Evolutionary conservation across 1,139 yeast species (phyloP), one percentile per base, ranked within the genome.

Genomic region (Nakaseomyces nivariensis): DNA sequence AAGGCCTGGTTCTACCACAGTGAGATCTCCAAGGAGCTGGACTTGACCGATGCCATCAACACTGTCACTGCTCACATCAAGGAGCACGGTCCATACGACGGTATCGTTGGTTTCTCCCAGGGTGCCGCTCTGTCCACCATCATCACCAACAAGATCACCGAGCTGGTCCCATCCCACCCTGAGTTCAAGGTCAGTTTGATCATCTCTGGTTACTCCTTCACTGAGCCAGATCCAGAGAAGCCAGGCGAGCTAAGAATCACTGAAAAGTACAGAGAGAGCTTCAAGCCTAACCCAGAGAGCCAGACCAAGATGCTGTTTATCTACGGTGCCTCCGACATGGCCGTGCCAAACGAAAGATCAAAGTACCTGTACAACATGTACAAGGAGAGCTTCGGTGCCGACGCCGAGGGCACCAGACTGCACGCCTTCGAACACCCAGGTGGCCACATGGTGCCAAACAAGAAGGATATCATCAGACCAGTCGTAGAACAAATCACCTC

Each of bases 81-180:
- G 45, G 69, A 73, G 53, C 74, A 88, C 55, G 97, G 97, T 0
- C 97, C 97, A 0, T 89, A 83, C 61, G 83, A 81, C 50, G 97
- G 97, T 3, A 73, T 90, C 31, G 70, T 92, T 50, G 97, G 97
- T 3, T 92, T 90, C 64, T 83, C 94, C 22, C 97, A 92, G 66
- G 98, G 98, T 55, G 94, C 96, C 1, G 95, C 95, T 4, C 70
- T 92, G 63, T 79, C 94, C 1, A 79, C 81, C 4, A 71, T 79
- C 27, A 59, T 80, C 8, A 68, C 81, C 38, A 77, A 77, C 55
- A 66, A 68, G 26, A 69, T 79, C 50, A 64, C 66, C 10, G 61
- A 67, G 49, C 56, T 71, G 38, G 60, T 76, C 2, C 78, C 79
- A 5, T 59, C 58, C 11, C 68, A 64, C 51, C 74, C 72, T 42